Conservation (phyloP, 2,329 filamentous ascomycete genomes). For the Stemphylium vesicarium region DNA sequence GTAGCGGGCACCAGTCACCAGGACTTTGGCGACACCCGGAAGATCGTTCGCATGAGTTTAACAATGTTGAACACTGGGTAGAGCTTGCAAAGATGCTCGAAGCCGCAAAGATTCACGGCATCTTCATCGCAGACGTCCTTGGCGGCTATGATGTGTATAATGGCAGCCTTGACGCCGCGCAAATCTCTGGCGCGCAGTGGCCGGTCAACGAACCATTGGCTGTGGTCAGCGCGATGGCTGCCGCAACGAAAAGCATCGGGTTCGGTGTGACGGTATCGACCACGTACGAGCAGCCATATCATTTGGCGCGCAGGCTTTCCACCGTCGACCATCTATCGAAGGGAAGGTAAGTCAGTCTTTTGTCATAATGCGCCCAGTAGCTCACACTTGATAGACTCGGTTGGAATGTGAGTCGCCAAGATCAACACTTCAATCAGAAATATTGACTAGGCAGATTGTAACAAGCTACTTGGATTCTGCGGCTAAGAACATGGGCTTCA, state of each 20-base stretch:
- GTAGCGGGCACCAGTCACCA: constrained; percentile 52
- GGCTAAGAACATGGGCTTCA: constrained; percentile 66
- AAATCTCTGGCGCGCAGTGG: constrained; percentile 70
- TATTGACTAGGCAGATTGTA: constrained; percentile 58
- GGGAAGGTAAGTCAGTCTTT: constrained; percentile 54
- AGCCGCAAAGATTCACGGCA: constrained; percentile 48
- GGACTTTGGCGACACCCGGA: constrained; percentile 69
- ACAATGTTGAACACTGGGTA: constrained; percentile 47
- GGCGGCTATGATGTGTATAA: constrained; percentile 73
- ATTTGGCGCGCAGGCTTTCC: constrained; percentile 68
- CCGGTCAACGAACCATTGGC: constrained; percentile 73
- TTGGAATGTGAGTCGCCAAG: constrained; percentile 30
- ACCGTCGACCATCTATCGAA: constrained; percentile 72
- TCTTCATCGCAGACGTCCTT: constrained; percentile 56
- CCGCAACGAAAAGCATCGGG: constrained; percentile 69
- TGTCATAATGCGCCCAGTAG: not conserved
- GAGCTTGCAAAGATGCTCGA: constrained; percentile 49
- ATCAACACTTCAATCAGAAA: not conserved
- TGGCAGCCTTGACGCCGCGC: constrained; percentile 66
- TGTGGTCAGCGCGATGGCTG: constrained; percentile 70
- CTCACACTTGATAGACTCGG: constrained; percentile 24
- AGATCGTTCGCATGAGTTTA: constrained; percentile 66
- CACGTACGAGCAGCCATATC: constrained; percentile 73
- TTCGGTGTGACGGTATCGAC: constrained; percentile 73
- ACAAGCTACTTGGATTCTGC: constrained; percentile 73